Evolutionary conservation across 176 grass and related monocot species (phyloP).

Genomic region (Oryza glumipatula): DNA sequence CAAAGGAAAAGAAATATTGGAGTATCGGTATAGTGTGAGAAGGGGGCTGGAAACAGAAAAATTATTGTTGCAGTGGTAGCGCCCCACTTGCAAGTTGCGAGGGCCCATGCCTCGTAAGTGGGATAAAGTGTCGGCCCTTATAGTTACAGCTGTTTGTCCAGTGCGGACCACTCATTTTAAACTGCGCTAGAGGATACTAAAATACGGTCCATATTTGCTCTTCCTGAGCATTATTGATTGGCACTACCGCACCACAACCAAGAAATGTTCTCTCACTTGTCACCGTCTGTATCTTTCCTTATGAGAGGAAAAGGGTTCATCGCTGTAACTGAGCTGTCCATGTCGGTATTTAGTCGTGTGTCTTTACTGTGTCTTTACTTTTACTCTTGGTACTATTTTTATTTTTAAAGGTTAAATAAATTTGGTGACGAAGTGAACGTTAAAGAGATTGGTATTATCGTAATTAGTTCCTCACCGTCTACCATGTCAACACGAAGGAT

Average conservation of each 20-base stretch:
- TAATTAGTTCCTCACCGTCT: too few relatives aligned
- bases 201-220: accelerated
- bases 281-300: not conserved
- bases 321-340: accelerated
- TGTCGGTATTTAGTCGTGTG: too few relatives aligned
- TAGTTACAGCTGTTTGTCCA: too few relatives aligned
- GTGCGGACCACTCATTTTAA: not conserved
- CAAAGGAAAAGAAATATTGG: not conserved
- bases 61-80: not conserved
- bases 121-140: not conserved
- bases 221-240: not conserved
- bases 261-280: too few relatives aligned
- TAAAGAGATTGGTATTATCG: too few relatives aligned
- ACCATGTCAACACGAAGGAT: accelerated
- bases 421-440: accelerated
- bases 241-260: too few relatives aligned
- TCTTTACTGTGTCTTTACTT: too few relatives aligned
- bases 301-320: too few relatives aligned
- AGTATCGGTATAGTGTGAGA: not conserved
- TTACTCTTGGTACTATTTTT: not conserved
- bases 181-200: not conserved
- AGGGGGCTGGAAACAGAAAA: not conserved
- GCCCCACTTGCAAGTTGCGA: not conserved
- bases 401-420: not conserved
- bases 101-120: not conserved